Evolutionary conservation across 2,329 filamentous ascomycete genomes (phyloP).

Genomic region (Fusarium brachygibbosum): DNA sequence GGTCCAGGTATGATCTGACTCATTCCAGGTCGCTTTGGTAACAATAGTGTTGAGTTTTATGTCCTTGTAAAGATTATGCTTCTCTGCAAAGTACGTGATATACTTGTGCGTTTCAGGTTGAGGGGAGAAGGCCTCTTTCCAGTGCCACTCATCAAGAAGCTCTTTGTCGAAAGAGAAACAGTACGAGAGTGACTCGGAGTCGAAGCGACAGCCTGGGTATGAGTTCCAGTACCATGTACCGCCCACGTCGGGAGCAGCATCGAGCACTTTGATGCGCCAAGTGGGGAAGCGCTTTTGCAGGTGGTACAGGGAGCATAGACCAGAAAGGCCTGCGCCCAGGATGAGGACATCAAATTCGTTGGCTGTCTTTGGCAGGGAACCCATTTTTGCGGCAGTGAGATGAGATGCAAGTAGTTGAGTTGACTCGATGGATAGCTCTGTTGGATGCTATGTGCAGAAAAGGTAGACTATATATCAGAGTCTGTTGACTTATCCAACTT

Average conservation of each 20-base stretch:
- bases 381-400: slow-evolving; percentile 16
- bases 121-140: slow-evolving; percentile 56
- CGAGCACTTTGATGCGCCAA: slow-evolving; percentile 39
- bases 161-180: slow-evolving; percentile 40
- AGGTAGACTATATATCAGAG: neutral
- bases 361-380: slow-evolving; percentile 24
- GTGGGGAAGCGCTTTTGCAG: slow-evolving; percentile 52
- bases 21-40: slow-evolving; percentile 15
- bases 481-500: neutral
- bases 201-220: slow-evolving; percentile 54
- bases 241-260: slow-evolving; percentile 40
- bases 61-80: slow-evolving; percentile 57
- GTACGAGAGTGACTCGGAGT: slow-evolving; percentile 59
- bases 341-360: slow-evolving; percentile 40
- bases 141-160: slow-evolving; percentile 38
- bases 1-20: slow-evolving; percentile 4
- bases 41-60: slow-evolving; percentile 41
- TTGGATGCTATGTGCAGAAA: neutral
- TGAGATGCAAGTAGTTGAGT: rapidly evolving
- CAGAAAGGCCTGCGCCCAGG: slow-evolving; percentile 51
- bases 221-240: slow-evolving; percentile 49
- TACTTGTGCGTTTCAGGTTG: slow-evolving; percentile 58
- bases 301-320: slow-evolving; percentile 57
- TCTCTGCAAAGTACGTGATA: slow-evolving; percentile 59
- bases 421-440: neutral